Evolutionary conservation across 176 grass and related monocot genomes (phyloP), one percentile per base, ranked within the genome.

Genomic region (Phragmites australis): DNA sequence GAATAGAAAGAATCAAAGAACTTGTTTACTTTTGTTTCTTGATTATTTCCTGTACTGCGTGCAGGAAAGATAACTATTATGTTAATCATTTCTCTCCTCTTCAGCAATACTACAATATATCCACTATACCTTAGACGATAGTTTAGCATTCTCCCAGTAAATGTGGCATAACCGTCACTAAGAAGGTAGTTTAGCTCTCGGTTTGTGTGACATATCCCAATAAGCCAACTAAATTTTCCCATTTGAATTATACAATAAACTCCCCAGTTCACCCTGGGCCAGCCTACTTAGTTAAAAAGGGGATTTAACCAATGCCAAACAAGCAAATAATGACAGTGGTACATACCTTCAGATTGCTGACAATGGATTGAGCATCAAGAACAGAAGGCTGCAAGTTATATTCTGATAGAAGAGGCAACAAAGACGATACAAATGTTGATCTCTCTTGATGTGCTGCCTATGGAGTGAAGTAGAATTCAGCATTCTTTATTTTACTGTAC

Each of bases 361-460:
- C 91, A 83, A 97, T 97, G 47, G 94, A 97, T 79, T 94, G 94
- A 81, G 94, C 94, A 56, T 97, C 94, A 85, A 53, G 63, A 58
- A 84, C 87, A 83, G 94, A 79, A 92, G 94, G 92, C 65, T 94
- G 89, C 8, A 92, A 80, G 39, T 82, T 77, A 87, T 94, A 92
- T 82, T 97, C 91, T 75, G 87, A 88, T 32, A 94, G 84, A 92
- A 97, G 87, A 79, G 92, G 87, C 67, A 97, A 86, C 53, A 97
- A 87, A 85, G 92, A 97, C 63, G 89, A 92, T 77, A 97, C 84
- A 69, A 97, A 97, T 42, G 88, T 97, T 22, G 94, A 87, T 76
- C 94, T 97, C 83, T 94, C 94, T 85, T 94, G 92, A 75, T 97
- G 92, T n/a, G 92, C 94, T 69, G 88, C 89, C 94, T 97, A 76